phyloP scores from a whole-genome alignment of 176 grass and related monocot genomes.

The Aechmea fasciata region DNA sequence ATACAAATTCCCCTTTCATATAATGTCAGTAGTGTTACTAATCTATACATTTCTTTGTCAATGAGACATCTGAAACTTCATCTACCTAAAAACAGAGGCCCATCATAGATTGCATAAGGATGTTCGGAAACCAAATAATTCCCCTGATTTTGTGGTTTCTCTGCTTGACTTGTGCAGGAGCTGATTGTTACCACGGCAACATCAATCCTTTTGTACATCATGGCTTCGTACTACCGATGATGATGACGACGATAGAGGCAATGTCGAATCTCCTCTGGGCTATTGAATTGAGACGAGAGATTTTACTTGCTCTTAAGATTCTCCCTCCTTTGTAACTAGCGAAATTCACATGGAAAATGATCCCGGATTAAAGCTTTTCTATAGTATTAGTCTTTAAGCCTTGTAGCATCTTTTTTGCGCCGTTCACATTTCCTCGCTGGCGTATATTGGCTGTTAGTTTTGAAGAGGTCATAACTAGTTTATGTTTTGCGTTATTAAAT shows the following conservation, averaged over 20 bases:
- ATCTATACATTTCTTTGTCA: neutral
- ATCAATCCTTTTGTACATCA: slow-evolving; percentile 43
- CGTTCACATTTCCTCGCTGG: too few relatives aligned
- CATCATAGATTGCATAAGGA: neutral
- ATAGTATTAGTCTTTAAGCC: too few relatives aligned
- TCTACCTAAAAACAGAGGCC: neutral
- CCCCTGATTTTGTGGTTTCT: slow-evolving; percentile 3
- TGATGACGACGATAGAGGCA: neutral
- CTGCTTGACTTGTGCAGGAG: slow-evolving; percentile 31
- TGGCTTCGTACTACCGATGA: slow-evolving; percentile 52
- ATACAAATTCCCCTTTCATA: neutral
- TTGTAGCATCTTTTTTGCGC: too few relatives aligned
- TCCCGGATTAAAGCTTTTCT: too few relatives aligned
- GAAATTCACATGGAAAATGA: too few relatives aligned
- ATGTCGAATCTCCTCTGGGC: neutral
- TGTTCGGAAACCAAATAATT: slow-evolving; percentile 2
- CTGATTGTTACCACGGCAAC: slow-evolving; percentile 40
- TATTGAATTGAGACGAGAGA: neutral
- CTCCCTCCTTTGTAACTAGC: too few relatives aligned
- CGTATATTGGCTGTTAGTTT: too few relatives aligned
- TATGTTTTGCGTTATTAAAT: too few relatives aligned
- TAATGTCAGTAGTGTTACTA: slow-evolving; percentile 2
- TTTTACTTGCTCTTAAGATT: neutral
- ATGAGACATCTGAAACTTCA: neutral
- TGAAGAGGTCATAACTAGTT: too few relatives aligned